Conservation (phyloP, 2,329 filamentous ascomycete species). For the Canariomyces notabilis region DNA sequence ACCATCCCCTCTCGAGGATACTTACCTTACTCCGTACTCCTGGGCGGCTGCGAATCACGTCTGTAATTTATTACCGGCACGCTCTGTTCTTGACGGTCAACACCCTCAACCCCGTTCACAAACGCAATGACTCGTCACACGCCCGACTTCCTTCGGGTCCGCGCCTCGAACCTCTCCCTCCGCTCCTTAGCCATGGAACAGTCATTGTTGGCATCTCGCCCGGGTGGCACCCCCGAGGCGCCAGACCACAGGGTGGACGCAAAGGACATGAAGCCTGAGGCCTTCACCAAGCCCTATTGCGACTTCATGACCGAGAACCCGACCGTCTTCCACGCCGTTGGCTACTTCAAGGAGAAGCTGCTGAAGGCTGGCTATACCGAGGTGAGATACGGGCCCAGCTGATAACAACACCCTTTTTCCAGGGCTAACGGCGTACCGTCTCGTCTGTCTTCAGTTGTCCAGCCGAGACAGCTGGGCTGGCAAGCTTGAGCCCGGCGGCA, state of each 20-base stretch:
- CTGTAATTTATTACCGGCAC: not conserved
- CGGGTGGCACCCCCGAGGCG: conserved; percentile 4
- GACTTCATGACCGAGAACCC: conserved; percentile 86
- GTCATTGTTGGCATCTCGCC: conserved; percentile 26
- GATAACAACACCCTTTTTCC: not conserved
- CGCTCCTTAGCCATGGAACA: conserved; percentile 36
- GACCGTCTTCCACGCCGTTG: conserved; percentile 87
- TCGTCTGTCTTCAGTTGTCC: conserved; percentile 61
- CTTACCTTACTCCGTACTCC: too few species aligned
- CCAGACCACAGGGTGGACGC: conserved; percentile 15
- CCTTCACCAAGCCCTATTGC: conserved; percentile 78
- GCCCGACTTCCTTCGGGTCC: conserved; percentile 39
- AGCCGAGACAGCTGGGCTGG: conserved; percentile 72
- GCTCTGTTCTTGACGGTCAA: not conserved
- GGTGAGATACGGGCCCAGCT: conserved; percentile 37
- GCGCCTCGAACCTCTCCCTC: conserved; percentile 42
- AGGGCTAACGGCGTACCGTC: not conserved
- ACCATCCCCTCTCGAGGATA: too few species aligned
- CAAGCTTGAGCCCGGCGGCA: conserved; percentile 71
- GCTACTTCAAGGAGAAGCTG: conserved; percentile 70
- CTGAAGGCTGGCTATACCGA: conserved; percentile 66
- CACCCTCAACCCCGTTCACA: not conserved
- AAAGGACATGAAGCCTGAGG: conserved; percentile 47
- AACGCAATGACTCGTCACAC: conserved; percentile 42
- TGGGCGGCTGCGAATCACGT: too few species aligned